These are phyloP conservation scores for Pulveroboletus sp. DNA, from an alignment of 768 basidiomycete species.

Conservation along the genomic window DNA sequence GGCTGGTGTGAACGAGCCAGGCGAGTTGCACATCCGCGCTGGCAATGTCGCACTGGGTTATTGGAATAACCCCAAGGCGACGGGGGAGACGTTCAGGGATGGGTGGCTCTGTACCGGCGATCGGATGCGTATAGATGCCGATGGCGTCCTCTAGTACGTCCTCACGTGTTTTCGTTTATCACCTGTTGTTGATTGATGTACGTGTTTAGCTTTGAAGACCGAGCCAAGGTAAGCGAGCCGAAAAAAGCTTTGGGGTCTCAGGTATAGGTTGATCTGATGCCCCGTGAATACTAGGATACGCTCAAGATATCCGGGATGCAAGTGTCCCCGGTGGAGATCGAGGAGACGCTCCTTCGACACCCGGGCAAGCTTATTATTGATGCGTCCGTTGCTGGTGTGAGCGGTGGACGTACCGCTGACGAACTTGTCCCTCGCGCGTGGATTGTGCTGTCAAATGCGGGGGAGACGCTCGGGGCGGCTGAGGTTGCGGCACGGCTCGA, in stretches of 20 bases:
- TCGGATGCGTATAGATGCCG: conserved; percentile 55
- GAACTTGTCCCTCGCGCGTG: conserved; percentile 79
- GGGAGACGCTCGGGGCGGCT: conserved; percentile 45
- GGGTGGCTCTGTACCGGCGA: conserved; percentile 82
- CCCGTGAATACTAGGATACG: conserved; percentile 58
- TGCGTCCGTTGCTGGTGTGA: conserved; percentile 70
- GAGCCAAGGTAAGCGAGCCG: conserved; percentile 55
- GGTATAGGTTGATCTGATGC: too few species aligned
- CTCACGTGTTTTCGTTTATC: background rate
- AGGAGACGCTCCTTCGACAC: conserved; percentile 61
- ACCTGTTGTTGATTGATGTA: background rate
- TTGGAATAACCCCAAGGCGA: conserved; percentile 68
- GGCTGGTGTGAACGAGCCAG: conserved; percentile 54
- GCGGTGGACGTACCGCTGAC: conserved; percentile 64
- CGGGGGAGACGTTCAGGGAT: conserved; percentile 57
- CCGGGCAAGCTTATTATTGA: conserved; percentile 64
- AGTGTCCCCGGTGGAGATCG: conserved; percentile 80
- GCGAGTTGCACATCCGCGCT: conserved; percentile 63
- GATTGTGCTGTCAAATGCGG: conserved; percentile 62
- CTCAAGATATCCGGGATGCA: conserved; percentile 79
- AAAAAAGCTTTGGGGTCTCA: background rate
- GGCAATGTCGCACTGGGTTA: conserved; percentile 63
- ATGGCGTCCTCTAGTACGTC: conserved; percentile 66
- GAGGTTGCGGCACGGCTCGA: conserved; percentile 48
- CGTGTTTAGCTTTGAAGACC: conserved; percentile 69